Conservation (phyloP, 805 yeast species). For the Lipomyces oligophaga region DNA sequence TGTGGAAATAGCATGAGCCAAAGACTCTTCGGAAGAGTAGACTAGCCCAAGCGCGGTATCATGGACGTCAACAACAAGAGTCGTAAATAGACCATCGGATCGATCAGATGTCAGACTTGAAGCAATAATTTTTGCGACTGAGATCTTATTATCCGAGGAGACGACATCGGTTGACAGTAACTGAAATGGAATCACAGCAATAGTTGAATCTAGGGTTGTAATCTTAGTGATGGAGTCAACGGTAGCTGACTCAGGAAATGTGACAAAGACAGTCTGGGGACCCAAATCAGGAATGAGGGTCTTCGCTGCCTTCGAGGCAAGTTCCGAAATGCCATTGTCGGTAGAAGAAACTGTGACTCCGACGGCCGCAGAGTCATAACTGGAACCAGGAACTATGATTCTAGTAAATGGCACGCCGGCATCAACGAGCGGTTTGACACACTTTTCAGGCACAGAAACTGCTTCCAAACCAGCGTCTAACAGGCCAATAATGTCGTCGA, state of each 20-base stretch:
- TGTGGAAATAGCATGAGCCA: constrained; percentile 74
- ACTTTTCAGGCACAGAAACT: constrained; percentile 41
- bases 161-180: constrained; percentile 24
- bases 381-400: constrained; percentile 37
- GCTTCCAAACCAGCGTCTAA: constrained; percentile 59
- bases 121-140: constrained; percentile 24
- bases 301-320: constrained; percentile 19
- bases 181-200: constrained; percentile 28
- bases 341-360: constrained; percentile 26
- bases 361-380: constrained; percentile 6
- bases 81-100: constrained; percentile 76
- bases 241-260: constrained; percentile 14
- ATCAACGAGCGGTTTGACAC: constrained; percentile 38
- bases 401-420: constrained; percentile 54
- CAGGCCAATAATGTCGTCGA: constrained; percentile 48
- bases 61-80: constrained; percentile 68
- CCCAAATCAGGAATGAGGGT: constrained; percentile 26
- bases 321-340: constrained; percentile 11
- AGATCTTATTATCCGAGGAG: constrained; percentile 15
- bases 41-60: constrained; percentile 83
- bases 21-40: constrained; percentile 80
- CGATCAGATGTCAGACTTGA: constrained; percentile 58
- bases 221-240: constrained; percentile 8
- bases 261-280: constrained; percentile 24
- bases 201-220: constrained; percentile 13